Evolutionary conservation across 345 rosid genomes (phyloP), one percentile per base, ranked within the genome.

Genomic region (Salix dunnii): DNA sequence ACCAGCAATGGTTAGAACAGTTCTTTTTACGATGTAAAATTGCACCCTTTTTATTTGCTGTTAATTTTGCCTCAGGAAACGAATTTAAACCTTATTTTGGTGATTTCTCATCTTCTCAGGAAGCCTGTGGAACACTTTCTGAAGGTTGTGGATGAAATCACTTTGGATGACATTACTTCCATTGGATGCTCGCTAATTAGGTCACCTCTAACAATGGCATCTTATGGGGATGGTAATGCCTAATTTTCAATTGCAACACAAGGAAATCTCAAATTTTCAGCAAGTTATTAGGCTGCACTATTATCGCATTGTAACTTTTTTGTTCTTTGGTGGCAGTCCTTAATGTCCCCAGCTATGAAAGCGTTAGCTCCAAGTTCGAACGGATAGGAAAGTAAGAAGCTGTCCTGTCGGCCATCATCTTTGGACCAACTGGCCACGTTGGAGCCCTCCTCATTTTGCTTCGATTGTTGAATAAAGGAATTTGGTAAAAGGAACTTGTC

Each of bases 191-290:
- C 84, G 85, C 74, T 96, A 30, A 81, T 96, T n/a, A 85, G 96
- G 6, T 91, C 91, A 18, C 96, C 97, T 73, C 86, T 96, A 71
- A 89, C 98, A 72, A 89, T 96, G 94, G 98, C 93, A 33, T 86
- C 94, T 28, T 88, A 88, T 5, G 97, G 98, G 25, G 97, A 96
- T 72, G 98, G 99, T 96, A 89, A 80, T 75, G 14, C 18, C 42
- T 21, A 33, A 3, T 28, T 40, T 35, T 51, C 23, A 51, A 2
- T 7, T 6, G 9, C 6, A 20, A 51, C 23, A 18, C 7, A 18
- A 6, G 58, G n/a, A 51, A 20, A 51, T 18, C 7, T 20, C 23
- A 2, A 51, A 0, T 51, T 51, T 51, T 51, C 58, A 6, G 1
- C 23, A 51, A 51, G n/a, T 51, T 51, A 18, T 51, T 51, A 7